A percentile compares a stretch with the other conserved stretches of the same genome.
Conservation (phyloP, 2,329 filamentous ascomycete species). For the Arthroderma sp. region DNA sequence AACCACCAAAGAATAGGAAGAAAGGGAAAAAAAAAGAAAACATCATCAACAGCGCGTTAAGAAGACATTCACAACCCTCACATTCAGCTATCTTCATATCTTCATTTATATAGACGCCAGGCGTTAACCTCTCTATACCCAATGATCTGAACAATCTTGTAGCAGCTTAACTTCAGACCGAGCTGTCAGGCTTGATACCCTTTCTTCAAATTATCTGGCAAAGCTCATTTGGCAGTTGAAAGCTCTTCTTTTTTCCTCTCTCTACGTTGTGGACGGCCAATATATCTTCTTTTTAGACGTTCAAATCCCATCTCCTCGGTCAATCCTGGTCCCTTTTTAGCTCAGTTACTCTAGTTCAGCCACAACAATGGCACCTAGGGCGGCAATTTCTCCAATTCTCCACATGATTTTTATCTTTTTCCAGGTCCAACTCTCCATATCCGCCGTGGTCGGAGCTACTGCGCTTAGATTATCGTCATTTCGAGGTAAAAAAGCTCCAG, state of each 20-base stretch:
- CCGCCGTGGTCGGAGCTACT: not conserved
- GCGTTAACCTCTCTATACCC: not conserved
- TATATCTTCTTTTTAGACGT: not conserved
- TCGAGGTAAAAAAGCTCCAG: conserved; percentile 10
- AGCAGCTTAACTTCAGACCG: not conserved
- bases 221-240: not conserved
- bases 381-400: not conserved
- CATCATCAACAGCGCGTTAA: not conserved
- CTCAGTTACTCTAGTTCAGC: not conserved
- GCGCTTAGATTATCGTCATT: conserved; percentile 11
- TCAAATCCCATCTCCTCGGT: not conserved
- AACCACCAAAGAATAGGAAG: not conserved
- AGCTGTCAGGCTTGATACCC: not conserved
- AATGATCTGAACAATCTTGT: not conserved
- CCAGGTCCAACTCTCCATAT: not conserved
- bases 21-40: not conserved
- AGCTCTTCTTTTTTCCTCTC: not conserved
- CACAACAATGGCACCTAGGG: not conserved
- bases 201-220: not conserved
- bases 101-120: not conserved
- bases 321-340: no score
- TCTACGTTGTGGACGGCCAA: not conserved
- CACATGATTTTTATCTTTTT: not conserved
- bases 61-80: no score
- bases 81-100: not conserved